A percentile compares a stretch with the other conserved stretches of the same genome.
phyloP scores from a whole-genome alignment of 805 yeast species.

The Jamesozyma gamospora region DNA sequence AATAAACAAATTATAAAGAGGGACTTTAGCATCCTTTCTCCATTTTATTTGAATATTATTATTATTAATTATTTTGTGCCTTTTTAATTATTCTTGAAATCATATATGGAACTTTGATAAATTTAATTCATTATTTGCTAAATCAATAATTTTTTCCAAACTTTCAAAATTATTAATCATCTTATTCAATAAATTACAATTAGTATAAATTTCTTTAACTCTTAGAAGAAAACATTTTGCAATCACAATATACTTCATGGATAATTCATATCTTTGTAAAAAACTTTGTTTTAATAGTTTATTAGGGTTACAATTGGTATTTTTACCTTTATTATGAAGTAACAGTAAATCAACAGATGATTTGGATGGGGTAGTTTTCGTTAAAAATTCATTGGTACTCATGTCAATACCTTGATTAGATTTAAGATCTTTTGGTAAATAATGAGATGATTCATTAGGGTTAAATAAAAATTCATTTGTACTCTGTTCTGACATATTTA shows the following conservation, averaged over 20 bases:
- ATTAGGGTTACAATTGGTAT: not conserved
- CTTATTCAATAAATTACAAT: constrained; percentile 22
- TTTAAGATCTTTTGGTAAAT: not conserved
- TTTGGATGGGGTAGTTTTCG: constrained; percentile 1
- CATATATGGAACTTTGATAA: constrained; percentile 2
- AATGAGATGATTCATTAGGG: constrained; percentile 3
- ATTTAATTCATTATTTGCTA: not conserved
- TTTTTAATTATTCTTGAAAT: not conserved
- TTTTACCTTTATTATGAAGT: constrained; percentile 4
- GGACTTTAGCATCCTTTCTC: no score
- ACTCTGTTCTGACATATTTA: constrained; percentile 23
- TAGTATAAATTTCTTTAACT: constrained; percentile 18
- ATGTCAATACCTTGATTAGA: not conserved
- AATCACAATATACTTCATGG: constrained; percentile 21
- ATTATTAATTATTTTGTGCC: not conserved
- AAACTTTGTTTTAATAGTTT: constrained; percentile 16
- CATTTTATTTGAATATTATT: not conserved
- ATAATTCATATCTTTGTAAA: constrained; percentile 22
- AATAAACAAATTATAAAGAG: no score
- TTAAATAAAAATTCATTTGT: constrained; percentile 21
- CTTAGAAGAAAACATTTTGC: constrained; percentile 21
- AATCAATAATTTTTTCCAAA: constrained; percentile 14
- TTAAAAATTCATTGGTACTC: not conserved
- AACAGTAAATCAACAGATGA: constrained; percentile 10
- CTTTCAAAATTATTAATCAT: constrained; percentile 18